Conservation (phyloP, 2,329 filamentous ascomycete species). For the Huntiella decipiens region DNA sequence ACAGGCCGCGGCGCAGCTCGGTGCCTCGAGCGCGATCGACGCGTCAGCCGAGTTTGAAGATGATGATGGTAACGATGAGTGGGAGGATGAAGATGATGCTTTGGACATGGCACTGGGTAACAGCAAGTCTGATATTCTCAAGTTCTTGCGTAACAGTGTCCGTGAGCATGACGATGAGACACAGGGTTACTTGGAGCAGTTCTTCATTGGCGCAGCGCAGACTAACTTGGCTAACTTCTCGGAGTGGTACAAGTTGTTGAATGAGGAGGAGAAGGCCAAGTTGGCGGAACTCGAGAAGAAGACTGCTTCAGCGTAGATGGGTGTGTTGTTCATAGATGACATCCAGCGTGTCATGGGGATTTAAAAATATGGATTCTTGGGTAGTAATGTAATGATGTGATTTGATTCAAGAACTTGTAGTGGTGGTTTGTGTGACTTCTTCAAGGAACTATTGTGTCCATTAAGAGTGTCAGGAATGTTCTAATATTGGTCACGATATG, state of each 20-base stretch:
- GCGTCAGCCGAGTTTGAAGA: constrained; percentile 32
- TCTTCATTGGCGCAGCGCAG: constrained; percentile 47
- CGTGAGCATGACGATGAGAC: constrained; percentile 78
- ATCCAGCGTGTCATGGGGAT: too few species aligned
- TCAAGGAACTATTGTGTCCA: too few species aligned
- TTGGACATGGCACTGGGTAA: constrained; percentile 49
- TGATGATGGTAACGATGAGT: constrained; percentile 48
- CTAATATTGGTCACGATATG: too few species aligned
- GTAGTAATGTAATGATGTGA: too few species aligned
- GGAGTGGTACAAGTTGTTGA: constrained; percentile 35
- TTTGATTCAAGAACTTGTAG: too few species aligned
- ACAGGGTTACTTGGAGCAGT: constrained; percentile 63
- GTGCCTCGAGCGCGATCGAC: constrained; percentile 41
- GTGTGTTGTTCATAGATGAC: too few species aligned
- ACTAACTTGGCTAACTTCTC: constrained; percentile 38
- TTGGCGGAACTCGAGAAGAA: constrained; percentile 30
- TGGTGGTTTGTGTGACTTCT: too few species aligned
- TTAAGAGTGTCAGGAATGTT: too few species aligned
- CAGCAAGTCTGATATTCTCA: constrained; percentile 64
- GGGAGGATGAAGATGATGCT: constrained; percentile 77
- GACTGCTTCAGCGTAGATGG: constrained; percentile 13
- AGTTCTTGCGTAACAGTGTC: constrained; percentile 41
- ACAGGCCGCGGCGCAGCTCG: constrained; percentile 39
- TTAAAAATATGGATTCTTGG: too few species aligned
- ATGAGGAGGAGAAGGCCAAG: constrained; percentile 36